Evolutionary conservation across 768 basidiomycete species (phyloP).

Genomic region (Mycena kentingensis): DNA sequence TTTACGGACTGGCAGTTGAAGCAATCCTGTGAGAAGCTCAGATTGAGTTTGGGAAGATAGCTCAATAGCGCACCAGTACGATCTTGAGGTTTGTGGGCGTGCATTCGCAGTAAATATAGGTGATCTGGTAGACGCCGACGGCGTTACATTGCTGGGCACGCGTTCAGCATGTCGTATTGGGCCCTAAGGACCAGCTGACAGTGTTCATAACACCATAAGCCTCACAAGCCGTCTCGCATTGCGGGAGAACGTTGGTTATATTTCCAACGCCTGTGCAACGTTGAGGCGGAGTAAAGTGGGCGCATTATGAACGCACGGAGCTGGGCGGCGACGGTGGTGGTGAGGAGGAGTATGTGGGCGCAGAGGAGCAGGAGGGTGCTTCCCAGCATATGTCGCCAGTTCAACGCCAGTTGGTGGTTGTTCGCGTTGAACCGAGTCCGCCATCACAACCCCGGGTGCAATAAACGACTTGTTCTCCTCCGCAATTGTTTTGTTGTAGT

Average conservation of each 20-base stretch:
- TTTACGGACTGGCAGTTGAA: slow-evolving; percentile 22
- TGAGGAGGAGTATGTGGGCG: neutral
- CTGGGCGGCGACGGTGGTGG: neutral
- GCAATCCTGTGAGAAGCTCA: no score
- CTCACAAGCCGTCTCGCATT: slow-evolving; percentile 13
- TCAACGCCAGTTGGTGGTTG: slow-evolving; percentile 10
- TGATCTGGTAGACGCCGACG: slow-evolving; percentile 21
- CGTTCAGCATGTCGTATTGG: neutral
- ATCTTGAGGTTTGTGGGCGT: slow-evolving; percentile 17
- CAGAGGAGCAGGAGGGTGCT: no score
- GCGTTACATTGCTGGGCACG: slow-evolving; percentile 12
- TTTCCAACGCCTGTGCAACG: slow-evolving; percentile 15
- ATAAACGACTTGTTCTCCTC: slow-evolving; percentile 8
- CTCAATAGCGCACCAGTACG: no score
- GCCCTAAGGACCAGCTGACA: neutral
- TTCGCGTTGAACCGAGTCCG: no score
- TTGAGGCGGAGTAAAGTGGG: neutral
- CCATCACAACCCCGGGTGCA: no score
- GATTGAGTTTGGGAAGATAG: no score
- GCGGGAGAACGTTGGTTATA: slow-evolving; percentile 16
- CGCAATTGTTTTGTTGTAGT: neutral
- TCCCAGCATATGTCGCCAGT: slow-evolving; percentile 14
- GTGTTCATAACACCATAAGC: slow-evolving; percentile 18
- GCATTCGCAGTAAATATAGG: slow-evolving; percentile 23
- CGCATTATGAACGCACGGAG: neutral